Base-by-base conservation (phyloP, 768 basidiomycete genomes). In the Leccinum olivaceopallidum region DNA sequence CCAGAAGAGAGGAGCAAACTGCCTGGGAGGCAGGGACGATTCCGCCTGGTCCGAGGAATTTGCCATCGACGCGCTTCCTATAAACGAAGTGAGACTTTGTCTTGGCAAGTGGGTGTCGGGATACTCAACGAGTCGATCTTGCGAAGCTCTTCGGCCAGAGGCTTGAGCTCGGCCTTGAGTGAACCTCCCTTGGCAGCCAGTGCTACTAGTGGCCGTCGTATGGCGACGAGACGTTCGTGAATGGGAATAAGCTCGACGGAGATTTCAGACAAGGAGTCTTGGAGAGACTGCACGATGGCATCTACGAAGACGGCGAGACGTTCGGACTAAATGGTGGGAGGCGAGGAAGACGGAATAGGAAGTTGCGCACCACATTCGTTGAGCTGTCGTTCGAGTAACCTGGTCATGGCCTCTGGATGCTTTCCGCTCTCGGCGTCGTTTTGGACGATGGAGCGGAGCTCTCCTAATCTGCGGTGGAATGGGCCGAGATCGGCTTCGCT, bases 81-180 rank as follows among this genome's bases (percentile, higher is more conserved):
- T 58, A 57, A 53, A 57, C 37, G 44, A 28, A 44, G 5, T 48
- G 18, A 44, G 48, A 48, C 36, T 54, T 50, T 63, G 63, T 60
- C 61, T 68, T 67, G 59, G 62, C 57, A 63, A 39, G 59, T 59
- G 66, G 62, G 67, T 58, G 58, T 55, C 47, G n/a, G 28, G 66
- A 68, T 75, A 90, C 91, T 88, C 84, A 89, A 93, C 89, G 90
- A 89, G 79, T 99, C 97, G 66, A 99, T 96, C 77, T 90, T 92
- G 59, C 96, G 84, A 57, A 99, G 81, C 69, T 98, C 97, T 73
- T 97, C 94, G 59, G 91, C 84, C 51, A 98, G 76, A 49, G 92
- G 88, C 76, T 95, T 95, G 60, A 96, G 82, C 73, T 97, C 95
- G 8, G 86, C 78, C 73, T 94, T 95, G 64, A 88, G 85, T 6